Base-by-base conservation (phyloP, 208 protist species). In the Phytomonas sp. region DNA sequence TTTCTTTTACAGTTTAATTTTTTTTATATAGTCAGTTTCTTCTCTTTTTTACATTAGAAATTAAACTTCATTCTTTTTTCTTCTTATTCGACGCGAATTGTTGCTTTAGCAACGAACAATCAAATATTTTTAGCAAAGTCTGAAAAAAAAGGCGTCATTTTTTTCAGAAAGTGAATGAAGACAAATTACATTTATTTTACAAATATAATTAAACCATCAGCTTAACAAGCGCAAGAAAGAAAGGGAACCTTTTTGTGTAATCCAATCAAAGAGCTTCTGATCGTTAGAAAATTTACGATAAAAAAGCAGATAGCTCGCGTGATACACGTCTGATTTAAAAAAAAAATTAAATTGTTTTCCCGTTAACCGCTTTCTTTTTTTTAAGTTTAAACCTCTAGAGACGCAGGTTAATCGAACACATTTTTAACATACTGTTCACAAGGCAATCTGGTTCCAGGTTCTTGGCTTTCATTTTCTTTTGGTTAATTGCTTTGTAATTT, bases 41-140 rank as follows among this genome's bases (percentile, higher is more conserved):
- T 56, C 19, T 56, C 23, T 19, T 56, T 23, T 56, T 56, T 19
- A 56, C 45, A 56, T 56, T 56, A 56, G 45, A 56, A 56, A 26
- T 56, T 56, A 19, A 56, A 56, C 45, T 64, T 64, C 19, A 37
- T 26, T 64, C 10, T 64, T 16, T 33, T 64, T 64, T 30, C 14
- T 64, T 30, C 26, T 40, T 7, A 10, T 64, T 33, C 2, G 45
- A 26, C 45, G 45, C 19, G 19, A 26, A 56, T 56, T 56, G 16
- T 56, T 56, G 45, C 16, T 56, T 19, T 56, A 56, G 23, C 19
- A 56, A 56, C 45, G 45, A 26, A 4, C 16, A 56, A 56, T 56
- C 19, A 4, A 56, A 2, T 56, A 56, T 6, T 56, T 26, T 56
- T 56, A 56, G 45, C 11, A 26, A 26, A 56, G 26, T 56, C 19